Evolutionary conservation across 1,139 yeast genomes (phyloP).

Genomic region (Yamadazyma atlantica): DNA sequence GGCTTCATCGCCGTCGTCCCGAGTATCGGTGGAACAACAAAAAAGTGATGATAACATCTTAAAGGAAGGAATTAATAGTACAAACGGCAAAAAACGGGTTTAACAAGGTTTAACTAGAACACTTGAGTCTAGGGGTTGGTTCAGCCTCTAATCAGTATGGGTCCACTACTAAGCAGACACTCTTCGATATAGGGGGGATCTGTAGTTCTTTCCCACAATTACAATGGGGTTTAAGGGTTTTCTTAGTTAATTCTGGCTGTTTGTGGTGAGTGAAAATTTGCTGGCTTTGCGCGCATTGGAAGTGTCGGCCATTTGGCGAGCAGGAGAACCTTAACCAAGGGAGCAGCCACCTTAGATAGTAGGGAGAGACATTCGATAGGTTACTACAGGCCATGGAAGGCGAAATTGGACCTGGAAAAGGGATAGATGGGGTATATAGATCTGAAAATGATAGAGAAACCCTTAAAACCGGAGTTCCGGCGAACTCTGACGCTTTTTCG

Average conservation of each 20-base stretch:
- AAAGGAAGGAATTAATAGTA: neutral
- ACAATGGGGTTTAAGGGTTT: no score
- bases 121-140: no score
- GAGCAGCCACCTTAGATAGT: no score
- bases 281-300: neutral
- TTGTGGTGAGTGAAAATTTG: slow-evolving; percentile 1
- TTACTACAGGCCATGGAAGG: neutral
- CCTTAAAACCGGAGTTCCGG: neutral
- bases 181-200: no score
- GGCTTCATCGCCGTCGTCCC: slow-evolving; percentile 36
- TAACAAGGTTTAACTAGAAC: neutral
- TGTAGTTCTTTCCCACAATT: no score
- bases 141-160: no score
- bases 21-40: slow-evolving; percentile 41
- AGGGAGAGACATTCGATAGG: no score
- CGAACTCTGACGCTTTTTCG: neutral
- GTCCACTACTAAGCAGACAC: no score
- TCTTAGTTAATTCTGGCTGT: neutral
- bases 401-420: neutral
- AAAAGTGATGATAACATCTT: slow-evolving; percentile 33
- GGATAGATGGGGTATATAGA: neutral
- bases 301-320: no score
- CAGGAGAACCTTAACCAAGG: no score
- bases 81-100: no score
- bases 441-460: neutral